Conservation (phyloP, 1,284 basidiomycete species). For the Veloboletus limbatus region DNA sequence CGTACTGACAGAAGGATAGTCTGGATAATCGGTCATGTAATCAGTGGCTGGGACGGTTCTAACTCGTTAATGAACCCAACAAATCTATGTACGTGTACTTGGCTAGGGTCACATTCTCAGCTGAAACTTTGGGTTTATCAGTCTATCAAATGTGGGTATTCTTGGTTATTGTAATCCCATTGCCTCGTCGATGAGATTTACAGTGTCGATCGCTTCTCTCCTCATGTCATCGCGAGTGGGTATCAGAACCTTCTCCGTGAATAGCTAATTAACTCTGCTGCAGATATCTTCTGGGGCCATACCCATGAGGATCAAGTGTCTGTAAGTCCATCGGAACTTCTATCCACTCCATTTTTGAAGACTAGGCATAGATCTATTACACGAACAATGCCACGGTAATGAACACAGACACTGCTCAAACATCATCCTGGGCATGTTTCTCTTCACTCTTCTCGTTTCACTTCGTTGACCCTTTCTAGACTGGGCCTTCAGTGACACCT, state of each 20-base stretch:
- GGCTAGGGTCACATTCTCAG: background rate
- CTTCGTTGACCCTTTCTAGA: constrained; percentile 32
- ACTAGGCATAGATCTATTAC: constrained; percentile 61
- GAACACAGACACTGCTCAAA: constrained; percentile 53
- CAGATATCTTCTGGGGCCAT: constrained; percentile 78
- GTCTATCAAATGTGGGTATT: constrained; percentile 68
- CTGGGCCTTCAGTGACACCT: constrained; percentile 72
- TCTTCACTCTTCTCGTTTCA: background rate
- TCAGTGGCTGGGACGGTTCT: constrained; percentile 73
- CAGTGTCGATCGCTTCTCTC: constrained; percentile 77
- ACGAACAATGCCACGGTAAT: constrained; percentile 67
- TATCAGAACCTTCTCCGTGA: constrained; percentile 12
- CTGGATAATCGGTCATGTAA: constrained; percentile 80
- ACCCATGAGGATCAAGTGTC: constrained; percentile 79
- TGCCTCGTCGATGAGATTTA: constrained; percentile 2
- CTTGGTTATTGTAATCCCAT: background rate
- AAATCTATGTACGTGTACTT: constrained; percentile 55
- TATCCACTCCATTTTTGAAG: background rate
- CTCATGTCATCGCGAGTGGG: constrained; percentile 76
- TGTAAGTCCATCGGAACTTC: constrained; percentile 36
- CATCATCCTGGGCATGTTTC: constrained; percentile 50
- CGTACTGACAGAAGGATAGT: constrained; percentile 40
- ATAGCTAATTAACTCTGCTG: constrained; percentile 5
- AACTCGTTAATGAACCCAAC: constrained; percentile 62
- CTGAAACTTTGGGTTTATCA: constrained; percentile 24